phyloP scores from a whole-genome alignment of 2,329 filamentous ascomycete species.

The Talaromyces sp. region DNA sequence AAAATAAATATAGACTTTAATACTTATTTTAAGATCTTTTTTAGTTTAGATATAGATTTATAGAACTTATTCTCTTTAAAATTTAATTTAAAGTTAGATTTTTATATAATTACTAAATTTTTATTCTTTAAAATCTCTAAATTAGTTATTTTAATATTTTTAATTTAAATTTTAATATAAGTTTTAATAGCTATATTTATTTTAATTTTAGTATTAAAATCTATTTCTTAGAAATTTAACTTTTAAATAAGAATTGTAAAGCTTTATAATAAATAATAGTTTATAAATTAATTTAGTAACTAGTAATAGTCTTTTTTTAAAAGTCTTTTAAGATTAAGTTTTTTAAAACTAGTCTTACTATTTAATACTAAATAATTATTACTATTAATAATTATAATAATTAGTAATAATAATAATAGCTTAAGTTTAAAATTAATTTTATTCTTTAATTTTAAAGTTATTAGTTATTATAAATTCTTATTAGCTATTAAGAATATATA shows the following conservation, averaged over 20 bases:
- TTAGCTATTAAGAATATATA: too few species aligned
- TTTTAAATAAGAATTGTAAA: neutral
- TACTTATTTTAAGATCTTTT: neutral
- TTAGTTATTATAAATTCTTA: too few species aligned
- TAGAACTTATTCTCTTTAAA: neutral
- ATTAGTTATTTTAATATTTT: too few species aligned
- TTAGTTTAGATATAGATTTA: neutral
- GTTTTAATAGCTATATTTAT: too few species aligned
- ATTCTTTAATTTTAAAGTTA: too few species aligned
- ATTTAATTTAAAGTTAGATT: too few species aligned
- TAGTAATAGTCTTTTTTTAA: neutral
- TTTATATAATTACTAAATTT: too few species aligned
- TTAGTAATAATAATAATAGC: neutral
- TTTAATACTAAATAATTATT: neutral
- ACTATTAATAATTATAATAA: neutral
- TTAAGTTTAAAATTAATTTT: neutral
- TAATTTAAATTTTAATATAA: too few species aligned
- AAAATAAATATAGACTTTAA: too few species aligned
- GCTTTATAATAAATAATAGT: neutral
- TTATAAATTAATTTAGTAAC: neutral
- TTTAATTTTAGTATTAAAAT: too few species aligned
- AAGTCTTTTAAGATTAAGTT: neutral
- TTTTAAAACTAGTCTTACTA: neutral
- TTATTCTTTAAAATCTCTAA: too few species aligned
- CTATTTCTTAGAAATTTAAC: too few species aligned